Base-by-base conservation (phyloP, 345 rosid genomes). In the Populus nigra region DNA sequence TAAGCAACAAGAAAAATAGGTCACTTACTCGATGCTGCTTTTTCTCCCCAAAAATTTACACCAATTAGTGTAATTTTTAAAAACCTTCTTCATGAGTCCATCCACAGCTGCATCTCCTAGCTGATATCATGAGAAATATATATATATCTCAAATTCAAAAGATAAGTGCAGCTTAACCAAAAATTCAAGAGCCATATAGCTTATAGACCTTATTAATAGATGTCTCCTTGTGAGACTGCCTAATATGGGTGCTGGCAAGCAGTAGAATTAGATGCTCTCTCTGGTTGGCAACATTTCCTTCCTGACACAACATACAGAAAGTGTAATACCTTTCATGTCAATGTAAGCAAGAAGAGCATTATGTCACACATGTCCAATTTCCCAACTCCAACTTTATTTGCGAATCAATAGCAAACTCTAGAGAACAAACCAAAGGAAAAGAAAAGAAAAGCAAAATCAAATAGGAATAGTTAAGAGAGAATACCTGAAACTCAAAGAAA, bases 241-340 rank as follows among this genome's bases (percentile, higher is more conserved):
- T 88, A 77, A 80, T 81, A 39, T 87, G 88, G 78, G 80, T 71
- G 80, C 91, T 93, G 73, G 98, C 94, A 69, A 95, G 90, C 50
- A 95, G 97, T 76, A 95, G 90, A 81, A 93, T 86, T 70, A 95
- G 80, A 90, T 95, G 96, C 86, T 95, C 99, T 87, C 97, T 90
- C 83, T 95, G 99, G 79, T 95, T 95, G 73, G 94, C 87, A 38
- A 90, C 91, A 87, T 89, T 95, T 79, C 97, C 99, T 82, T 84
- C 81, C 99, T 95, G 91, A 68, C 38, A 45, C 27, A 76, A 33
- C 33, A 68, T 12, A 68, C 31, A 85, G 16, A 72, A 45, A 71
- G 31, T 41, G 73, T 67, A 62, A 27, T 68, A 33, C 69, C 65
- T 39, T 71, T 79, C 45, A 69, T 35, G 16, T 50, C 35, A 49